Conservation (phyloP, 495 filamentous ascomycete genomes). For the Penicillium desertorum region DNA sequence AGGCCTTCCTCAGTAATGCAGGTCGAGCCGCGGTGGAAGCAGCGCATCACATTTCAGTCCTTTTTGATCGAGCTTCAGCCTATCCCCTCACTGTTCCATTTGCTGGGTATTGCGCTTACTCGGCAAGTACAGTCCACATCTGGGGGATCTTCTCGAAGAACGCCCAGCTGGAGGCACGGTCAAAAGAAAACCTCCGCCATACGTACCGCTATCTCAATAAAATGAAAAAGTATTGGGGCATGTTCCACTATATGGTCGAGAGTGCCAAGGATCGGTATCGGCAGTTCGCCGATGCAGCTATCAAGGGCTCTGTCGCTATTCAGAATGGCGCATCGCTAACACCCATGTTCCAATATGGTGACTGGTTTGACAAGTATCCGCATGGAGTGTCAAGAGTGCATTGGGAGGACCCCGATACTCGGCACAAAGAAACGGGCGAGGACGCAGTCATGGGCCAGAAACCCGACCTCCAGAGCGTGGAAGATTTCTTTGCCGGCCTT, state of each 20-base stretch:
- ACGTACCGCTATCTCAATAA: slow-evolving; percentile 89
- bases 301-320: slow-evolving; percentile 45
- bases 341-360: slow-evolving; percentile 89
- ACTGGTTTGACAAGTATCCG: slow-evolving; percentile 96
- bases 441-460: slow-evolving; percentile 83
- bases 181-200: slow-evolving; percentile 82
- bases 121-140: slow-evolving; percentile 88
- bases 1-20: slow-evolving; percentile 73
- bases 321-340: slow-evolving; percentile 52
- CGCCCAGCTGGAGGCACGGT: slow-evolving; percentile 66
- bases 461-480: slow-evolving; percentile 86
- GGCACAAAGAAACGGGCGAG: slow-evolving; percentile 69
- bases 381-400: slow-evolving; percentile 83
- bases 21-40: slow-evolving; percentile 76
- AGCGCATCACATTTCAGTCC: slow-evolving; percentile 83
- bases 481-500: slow-evolving; percentile 88
- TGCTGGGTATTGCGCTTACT: slow-evolving; percentile 90
- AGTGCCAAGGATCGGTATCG: slow-evolving; percentile 89
- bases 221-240: slow-evolving; percentile 97
- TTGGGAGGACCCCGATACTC: slow-evolving; percentile 73
- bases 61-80: slow-evolving; percentile 76
- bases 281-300: slow-evolving; percentile 75
- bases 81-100: slow-evolving; percentile 87
- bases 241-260: slow-evolving; percentile 95
- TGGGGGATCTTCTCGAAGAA: slow-evolving; percentile 88